Base-by-base conservation (phyloP, 768 basidiomycete species). In the Amanita rimosa region DNA sequence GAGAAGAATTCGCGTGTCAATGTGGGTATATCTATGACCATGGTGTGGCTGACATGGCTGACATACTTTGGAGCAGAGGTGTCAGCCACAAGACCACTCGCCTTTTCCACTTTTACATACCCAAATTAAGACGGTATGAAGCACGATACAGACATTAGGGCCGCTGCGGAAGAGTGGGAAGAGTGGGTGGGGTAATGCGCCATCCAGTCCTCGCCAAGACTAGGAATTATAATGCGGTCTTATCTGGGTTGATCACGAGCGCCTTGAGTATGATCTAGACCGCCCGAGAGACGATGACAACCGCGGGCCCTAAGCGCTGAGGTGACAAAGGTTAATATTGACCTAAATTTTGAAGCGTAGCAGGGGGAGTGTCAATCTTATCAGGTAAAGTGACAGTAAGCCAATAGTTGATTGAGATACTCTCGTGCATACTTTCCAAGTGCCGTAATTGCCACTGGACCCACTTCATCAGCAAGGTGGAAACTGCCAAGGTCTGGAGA, bases 11-110 rank as follows among this genome's bases (percentile, higher is more conserved):
- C n/a, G 39, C 22, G 34, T 7, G 22, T 36, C 7, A 17, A 31
- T 22, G 19, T 19, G 10, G 36, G 16, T 48, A 34, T 47, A 27
- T 43, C 16, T 43, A 43, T 24, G 16, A 27, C 14, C 10, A 41
- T 43, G 21, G 2, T 22, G 40, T 6, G 48, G 48, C 48, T 49
- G 48, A 49, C 48, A 49, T 36, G 48, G 16, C 39, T 21, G 33
- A 46, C 40, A 49, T 47, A 17, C 29, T 19, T 27, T 21, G 40
- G 48, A 49, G 21, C 19, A 7, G 26, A 29, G 17, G 31, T 31
- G 39, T 42, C 48, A 49, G 48, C 48, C 48, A 49, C 48, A 43
- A 16, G 11, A 10, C 40, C 31, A 43, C 48, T 49, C 48, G 42
- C 48, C 17, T 19, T 31, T 21, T 29, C 7, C 37, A 19, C 31